Percentiles rank a stretch among this genome's conserved stretches.
Evolutionary conservation across 768 basidiomycete genomes (phyloP).

Genomic region (Pilatotrama ljubarskyi): DNA sequence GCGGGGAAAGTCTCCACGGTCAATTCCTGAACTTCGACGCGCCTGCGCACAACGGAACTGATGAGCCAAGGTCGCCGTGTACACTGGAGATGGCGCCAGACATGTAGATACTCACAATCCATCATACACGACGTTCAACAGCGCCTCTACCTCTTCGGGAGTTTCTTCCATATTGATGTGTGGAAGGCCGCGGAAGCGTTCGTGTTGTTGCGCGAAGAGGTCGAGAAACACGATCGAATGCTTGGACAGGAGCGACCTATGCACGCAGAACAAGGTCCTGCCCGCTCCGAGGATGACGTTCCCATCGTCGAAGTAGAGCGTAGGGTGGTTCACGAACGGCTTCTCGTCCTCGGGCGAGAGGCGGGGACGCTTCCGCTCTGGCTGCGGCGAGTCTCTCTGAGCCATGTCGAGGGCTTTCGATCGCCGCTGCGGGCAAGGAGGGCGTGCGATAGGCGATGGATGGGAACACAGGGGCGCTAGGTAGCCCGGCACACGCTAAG

Average conservation of each 20-base stretch:
- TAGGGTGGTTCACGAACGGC: constrained; percentile 23
- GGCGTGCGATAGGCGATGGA: background rate
- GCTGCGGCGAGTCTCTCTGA: background rate
- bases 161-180: constrained; percentile 28
- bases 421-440: background rate
- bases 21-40: constrained; percentile 20
- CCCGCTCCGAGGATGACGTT: constrained; percentile 30
- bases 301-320: constrained; percentile 36
- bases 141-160: constrained; percentile 28
- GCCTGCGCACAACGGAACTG: constrained; percentile 9
- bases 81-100: background rate
- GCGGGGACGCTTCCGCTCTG: constrained; percentile 12
- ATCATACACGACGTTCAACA: constrained; percentile 29
- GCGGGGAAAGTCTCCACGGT: constrained; percentile 22
- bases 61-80: background rate
- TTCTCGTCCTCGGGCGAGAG: constrained; percentile 11
- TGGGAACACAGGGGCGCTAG: too few relatives aligned
- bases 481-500: too few relatives aligned
- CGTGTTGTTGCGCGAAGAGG: constrained; percentile 21
- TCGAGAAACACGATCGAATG: constrained; percentile 28
- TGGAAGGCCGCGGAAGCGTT: constrained; percentile 23
- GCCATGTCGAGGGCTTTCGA: background rate
- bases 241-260: constrained; percentile 28
- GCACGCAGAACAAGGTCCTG: constrained; percentile 29
- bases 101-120: constrained; percentile 24